Base-by-base conservation (phyloP, 768 basidiomycete species). In the Strobilomyces dryophilus region DNA sequence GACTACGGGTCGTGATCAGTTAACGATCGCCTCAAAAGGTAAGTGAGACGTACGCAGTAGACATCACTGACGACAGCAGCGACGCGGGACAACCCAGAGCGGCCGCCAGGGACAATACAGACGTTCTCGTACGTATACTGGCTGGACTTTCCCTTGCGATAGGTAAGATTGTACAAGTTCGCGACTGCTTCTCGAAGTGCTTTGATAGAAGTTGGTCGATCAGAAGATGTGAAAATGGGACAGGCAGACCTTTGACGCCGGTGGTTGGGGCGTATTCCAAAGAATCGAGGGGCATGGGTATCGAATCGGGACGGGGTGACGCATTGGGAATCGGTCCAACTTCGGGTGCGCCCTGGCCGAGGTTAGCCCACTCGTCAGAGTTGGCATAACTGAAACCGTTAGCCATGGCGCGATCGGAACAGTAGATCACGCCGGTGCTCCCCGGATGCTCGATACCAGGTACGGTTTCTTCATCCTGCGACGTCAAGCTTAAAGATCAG, bases 101-200 rank as follows among this genome's bases (percentile, higher is more conserved):
- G 85, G 15, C 95, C 95, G 41, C 95, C 95, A 12, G 95, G 95
- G 1, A 97, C 94, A 61, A 98, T 95, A 63, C 90, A 93, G 12
- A 92, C 87, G 63, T 98, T 98, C 71, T 95, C 92, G 59, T 77
- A 88, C 1, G 92, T 94, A 67, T 97, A 98, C 60, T 95, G 79
- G 59, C 88, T 92, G 8, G 69, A 54, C 71, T 89, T 95, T 44
- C 82, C 89, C 60, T 87, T 71, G 32, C 95, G 82, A 67, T 95
- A 95, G 2, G 87, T 89, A 46, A 79, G 74, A 66, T 98, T 98
- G 75, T 98, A 98, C 47, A 94, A 68, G 55, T 88, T 74, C 11
- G 95, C 95, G 29, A 98, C 94, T 2, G 93, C 92, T 66, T 92
- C 86, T 27, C 95, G 81, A 20, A 98, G 82, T 14, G 74, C 89